Evolutionary conservation across 1,284 basidiomycete species (phyloP), one percentile per base, ranked within the genome.

Genomic region (Ganoderma resinaceum): DNA sequence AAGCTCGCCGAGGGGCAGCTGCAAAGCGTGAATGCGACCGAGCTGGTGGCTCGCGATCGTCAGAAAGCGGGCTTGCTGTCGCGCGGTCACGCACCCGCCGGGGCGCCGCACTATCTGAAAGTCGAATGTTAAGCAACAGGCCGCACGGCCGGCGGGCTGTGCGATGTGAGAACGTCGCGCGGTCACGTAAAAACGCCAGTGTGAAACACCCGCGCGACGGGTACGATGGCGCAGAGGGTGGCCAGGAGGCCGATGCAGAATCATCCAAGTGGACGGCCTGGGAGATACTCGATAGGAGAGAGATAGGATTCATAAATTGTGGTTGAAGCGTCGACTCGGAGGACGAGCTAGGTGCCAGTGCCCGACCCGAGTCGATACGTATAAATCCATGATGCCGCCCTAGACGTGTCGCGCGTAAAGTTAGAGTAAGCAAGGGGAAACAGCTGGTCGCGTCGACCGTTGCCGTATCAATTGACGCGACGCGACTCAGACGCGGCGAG

Each of bases 221-320:
- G 53, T 33, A 55, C 26, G 18, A 20, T 31, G 53, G 20, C 53
- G 53, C 53, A 33, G 53, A 9, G 52, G 52, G 12, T 31, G 1
- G 52, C 26, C 29, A 14, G 52, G 26, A 31, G 43, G 43, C 18
- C 23, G 37, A 59, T 59, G 57, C 33, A 23, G 57, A 43, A 12
- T 6, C 43, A 46, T 20, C 43, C 42, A 23, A 12, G n/a, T 20
- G 14, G 8, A 5, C n/a, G n/a, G n/a, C 42, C 20, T n/a, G 43
- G 43, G n/a, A 23, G n/a, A n/a, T n/a, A 18, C 26, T 46, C 43
- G 43, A 67, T 70, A 65, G 68, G 68, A 63, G 68, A 55, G 62
- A 57, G 70, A 72, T 72, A 72, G 68, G 71, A 66, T 63, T 26
- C 43, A 8, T 11, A n/a, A n/a, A 46, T 46, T 46, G n/a, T 11